Conservation (phyloP, 2,329 filamentous ascomycete species). For the Phaeoacremonium minimum region DNA sequence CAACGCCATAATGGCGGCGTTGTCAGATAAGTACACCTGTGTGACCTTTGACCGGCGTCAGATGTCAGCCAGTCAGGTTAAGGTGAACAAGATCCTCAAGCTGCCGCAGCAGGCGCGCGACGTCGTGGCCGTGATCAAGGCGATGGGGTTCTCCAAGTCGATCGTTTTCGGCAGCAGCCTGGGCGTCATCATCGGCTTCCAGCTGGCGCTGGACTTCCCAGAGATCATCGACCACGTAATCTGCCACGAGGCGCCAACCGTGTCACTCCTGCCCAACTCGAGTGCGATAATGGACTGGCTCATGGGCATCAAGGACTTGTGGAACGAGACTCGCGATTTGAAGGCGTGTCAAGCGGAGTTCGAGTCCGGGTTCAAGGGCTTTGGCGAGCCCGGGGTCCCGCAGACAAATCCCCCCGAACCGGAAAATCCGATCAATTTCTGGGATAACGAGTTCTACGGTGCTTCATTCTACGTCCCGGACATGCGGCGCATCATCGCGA, state of each 20-base stretch:
- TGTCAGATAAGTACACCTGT: slow-evolving; percentile 20
- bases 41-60: slow-evolving; percentile 27
- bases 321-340: slow-evolving; percentile 12
- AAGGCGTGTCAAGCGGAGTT: slow-evolving; percentile 14
- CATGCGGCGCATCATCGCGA: slow-evolving; percentile 16
- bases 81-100: slow-evolving; percentile 16
- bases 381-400: slow-evolving; percentile 18
- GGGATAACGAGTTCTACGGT: slow-evolving; percentile 20
- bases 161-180: slow-evolving; percentile 23
- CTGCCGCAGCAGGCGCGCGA: slow-evolving; percentile 24
- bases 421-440: slow-evolving; percentile 19
- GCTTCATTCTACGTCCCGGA: slow-evolving; percentile 16
- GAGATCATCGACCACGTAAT: slow-evolving; percentile 21
- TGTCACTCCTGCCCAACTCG: slow-evolving; percentile 18
- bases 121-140: slow-evolving; percentile 20
- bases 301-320: slow-evolving; percentile 14
- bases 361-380: slow-evolving; percentile 14
- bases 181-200: slow-evolving; percentile 21
- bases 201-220: slow-evolving; percentile 24
- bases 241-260: slow-evolving; percentile 21
- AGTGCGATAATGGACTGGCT: slow-evolving; percentile 16
- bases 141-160: slow-evolving; percentile 18
- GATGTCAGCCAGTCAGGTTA: slow-evolving; percentile 22
- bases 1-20: slow-evolving; percentile 18
- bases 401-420: slow-evolving; percentile 11